Evolutionary conservation across 129 eudicot species (phyloP).

Genomic region (Calendula officinalis): DNA sequence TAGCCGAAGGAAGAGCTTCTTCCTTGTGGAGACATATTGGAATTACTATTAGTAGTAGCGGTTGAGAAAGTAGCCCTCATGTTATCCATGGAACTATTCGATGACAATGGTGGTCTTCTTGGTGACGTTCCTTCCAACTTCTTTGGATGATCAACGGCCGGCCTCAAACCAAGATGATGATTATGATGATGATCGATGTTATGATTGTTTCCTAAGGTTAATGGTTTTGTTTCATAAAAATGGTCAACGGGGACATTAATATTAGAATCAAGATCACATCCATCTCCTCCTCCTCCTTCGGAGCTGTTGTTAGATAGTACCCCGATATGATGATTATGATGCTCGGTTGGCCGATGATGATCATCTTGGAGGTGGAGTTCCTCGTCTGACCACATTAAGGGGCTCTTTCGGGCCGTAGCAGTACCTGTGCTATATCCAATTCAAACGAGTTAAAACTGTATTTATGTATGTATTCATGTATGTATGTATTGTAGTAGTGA

Average conservation of each 20-base stretch:
- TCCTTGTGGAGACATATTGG: constrained; percentile 43
- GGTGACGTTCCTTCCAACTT: constrained; percentile 33
- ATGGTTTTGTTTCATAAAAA: constrained; percentile 35
- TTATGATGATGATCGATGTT: constrained; percentile 22
- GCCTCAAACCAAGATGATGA: constrained; percentile 37
- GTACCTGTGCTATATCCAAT: constrained; percentile 37
- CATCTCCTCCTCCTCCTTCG: constrained; percentile 37
- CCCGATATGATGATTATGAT: constrained; percentile 29
- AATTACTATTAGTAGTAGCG: constrained; percentile 24
- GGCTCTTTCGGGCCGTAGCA: constrained; percentile 36
- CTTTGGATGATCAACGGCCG: constrained; percentile 28
- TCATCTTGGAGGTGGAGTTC: constrained; percentile 43
- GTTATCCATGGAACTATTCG: constrained; percentile 42
- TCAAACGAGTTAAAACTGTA: constrained; percentile 17
- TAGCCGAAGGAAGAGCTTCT: constrained; percentile 45
- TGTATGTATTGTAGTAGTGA: too few relatives aligned
- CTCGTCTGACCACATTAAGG: constrained; percentile 40
- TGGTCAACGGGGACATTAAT: constrained; percentile 18
- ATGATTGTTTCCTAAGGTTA: constrained; percentile 29
- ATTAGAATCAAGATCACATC: constrained; percentile 35
- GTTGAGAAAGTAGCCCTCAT: constrained; percentile 36
- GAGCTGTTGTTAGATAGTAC: constrained; percentile 40
- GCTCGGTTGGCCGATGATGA: constrained; percentile 16
- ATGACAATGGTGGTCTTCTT: constrained; percentile 37
- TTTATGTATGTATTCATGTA: neutral